Conservation (phyloP, 2,329 filamentous ascomycete species). For the Eutypa lata region DNA sequence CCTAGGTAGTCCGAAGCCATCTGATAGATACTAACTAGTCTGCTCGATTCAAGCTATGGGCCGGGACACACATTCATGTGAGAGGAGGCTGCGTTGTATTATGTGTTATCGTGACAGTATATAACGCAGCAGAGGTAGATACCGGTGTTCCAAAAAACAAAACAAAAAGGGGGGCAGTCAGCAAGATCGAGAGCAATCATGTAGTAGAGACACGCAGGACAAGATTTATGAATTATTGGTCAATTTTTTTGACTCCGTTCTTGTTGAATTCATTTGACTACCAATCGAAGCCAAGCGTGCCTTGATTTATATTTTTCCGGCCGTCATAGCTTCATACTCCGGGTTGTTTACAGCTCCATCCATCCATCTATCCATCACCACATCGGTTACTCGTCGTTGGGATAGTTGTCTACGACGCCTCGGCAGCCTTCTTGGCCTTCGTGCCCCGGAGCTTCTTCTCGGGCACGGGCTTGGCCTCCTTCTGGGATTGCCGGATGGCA, state of each 20-base stretch:
- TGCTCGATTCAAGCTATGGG: too few relatives aligned
- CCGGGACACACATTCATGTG: too few relatives aligned
- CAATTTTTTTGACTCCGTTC: not conserved
- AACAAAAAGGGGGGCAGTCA: too few relatives aligned
- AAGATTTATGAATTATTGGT: not conserved
- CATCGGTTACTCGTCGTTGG: constrained; percentile 5
- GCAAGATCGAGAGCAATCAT: too few relatives aligned
- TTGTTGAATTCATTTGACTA: not conserved
- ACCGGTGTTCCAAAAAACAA: too few relatives aligned
- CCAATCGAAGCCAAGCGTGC: not conserved
- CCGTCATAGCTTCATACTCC: not conserved
- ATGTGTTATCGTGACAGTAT: not conserved
- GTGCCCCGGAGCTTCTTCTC: constrained; percentile 74
- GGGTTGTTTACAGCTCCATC: not conserved
- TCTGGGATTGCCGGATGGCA: constrained; percentile 78
- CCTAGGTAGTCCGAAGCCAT: not conserved
- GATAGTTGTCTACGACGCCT: constrained; percentile 37
- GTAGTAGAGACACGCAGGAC: not conserved
- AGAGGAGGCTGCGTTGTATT: not conserved
- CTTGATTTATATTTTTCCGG: not conserved
- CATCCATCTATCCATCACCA: constrained; percentile 7
- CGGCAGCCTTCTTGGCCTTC: constrained; percentile 72
- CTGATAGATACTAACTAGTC: not conserved
- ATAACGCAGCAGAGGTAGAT: not conserved
- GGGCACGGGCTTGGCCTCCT: constrained; percentile 70